phyloP scores from a whole-genome alignment of 2,329 filamentous ascomycete species.

The Claviceps cyperi region DNA sequence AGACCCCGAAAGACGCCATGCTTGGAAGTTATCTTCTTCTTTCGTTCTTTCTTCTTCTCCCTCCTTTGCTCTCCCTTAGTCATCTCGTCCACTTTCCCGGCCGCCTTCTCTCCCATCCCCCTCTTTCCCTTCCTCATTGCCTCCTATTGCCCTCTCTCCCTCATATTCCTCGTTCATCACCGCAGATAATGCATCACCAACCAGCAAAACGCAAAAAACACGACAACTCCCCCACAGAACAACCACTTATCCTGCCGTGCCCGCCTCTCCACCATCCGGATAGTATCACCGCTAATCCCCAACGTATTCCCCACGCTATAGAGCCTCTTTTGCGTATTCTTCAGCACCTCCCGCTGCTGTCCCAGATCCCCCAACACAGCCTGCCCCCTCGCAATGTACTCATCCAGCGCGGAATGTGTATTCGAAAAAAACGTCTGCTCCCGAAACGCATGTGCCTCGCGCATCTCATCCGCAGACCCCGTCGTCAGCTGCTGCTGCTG shows the following conservation, averaged over 20 bases:
- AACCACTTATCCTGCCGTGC: slow-evolving; percentile 97
- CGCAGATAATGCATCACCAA: slow-evolving; percentile 73
- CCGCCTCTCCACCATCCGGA: slow-evolving; percentile 85
- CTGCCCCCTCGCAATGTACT: slow-evolving; percentile 83
- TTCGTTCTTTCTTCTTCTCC: background rate
- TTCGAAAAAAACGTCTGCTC: slow-evolving; percentile 79
- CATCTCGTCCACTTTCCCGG: background rate
- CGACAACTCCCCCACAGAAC: slow-evolving; percentile 70
- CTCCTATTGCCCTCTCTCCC: background rate
- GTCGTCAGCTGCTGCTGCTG: slow-evolving; percentile 20
- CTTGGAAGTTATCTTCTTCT: slow-evolving; percentile 1
- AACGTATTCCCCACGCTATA: slow-evolving; percentile 91
- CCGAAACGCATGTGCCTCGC: slow-evolving; percentile 71
- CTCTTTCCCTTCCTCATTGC: background rate
- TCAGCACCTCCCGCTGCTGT: slow-evolving; percentile 84
- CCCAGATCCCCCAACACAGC: slow-evolving; percentile 81
- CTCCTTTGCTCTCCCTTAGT: background rate
- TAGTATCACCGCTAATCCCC: slow-evolving; percentile 87
- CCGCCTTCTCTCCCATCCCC: background rate
- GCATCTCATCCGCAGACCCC: slow-evolving; percentile 46
- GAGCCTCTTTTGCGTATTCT: slow-evolving; percentile 79
- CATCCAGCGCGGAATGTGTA: slow-evolving; percentile 76
- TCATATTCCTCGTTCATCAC: slow-evolving; percentile 8
- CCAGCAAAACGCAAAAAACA: slow-evolving; percentile 90
- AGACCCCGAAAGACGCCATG: slow-evolving; percentile 7